Evolutionary conservation across 768 basidiomycete genomes (phyloP).

Genomic region (Auriculariales sp.): DNA sequence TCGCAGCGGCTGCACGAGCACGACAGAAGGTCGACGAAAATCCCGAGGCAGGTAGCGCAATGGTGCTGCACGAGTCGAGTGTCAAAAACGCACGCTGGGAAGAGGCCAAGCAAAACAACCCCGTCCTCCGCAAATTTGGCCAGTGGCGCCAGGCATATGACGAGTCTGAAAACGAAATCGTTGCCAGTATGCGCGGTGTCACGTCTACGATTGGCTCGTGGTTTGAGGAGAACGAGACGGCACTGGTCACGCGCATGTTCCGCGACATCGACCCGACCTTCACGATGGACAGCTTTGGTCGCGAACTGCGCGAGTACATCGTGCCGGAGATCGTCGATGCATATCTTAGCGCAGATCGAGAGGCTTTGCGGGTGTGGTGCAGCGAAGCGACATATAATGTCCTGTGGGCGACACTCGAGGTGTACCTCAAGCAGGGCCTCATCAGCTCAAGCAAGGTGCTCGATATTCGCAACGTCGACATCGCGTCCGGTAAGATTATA

Average conservation of each 20-base stretch:
- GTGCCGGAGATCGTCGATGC: slow-evolving; percentile 96
- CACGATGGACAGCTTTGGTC: slow-evolving; percentile 71
- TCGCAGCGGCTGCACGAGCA: slow-evolving; percentile 23
- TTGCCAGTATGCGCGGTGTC: slow-evolving; percentile 66
- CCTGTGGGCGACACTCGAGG: slow-evolving; percentile 96
- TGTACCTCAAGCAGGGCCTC: slow-evolving; percentile 80
- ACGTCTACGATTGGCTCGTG: slow-evolving; percentile 76
- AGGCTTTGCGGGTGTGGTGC: slow-evolving; percentile 80
- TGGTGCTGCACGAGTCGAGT: slow-evolving; percentile 75
- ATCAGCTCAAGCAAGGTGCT: slow-evolving; percentile 87
- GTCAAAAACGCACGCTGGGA: slow-evolving; percentile 73
- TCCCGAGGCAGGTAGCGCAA: slow-evolving; percentile 77
- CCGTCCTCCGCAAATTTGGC: slow-evolving; percentile 46
- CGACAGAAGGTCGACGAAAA: slow-evolving; percentile 45
- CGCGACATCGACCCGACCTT: slow-evolving; percentile 80
- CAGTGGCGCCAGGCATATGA: slow-evolving; percentile 60
- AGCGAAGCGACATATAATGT: slow-evolving; percentile 96
- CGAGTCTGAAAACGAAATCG: slow-evolving; percentile 85
- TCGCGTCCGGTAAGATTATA: slow-evolving; percentile 75
- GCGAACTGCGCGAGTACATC: slow-evolving; percentile 90
- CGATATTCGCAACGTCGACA: slow-evolving; percentile 93
- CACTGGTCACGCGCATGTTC: slow-evolving; percentile 83
- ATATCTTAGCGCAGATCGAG: slow-evolving; percentile 80
- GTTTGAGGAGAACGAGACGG: slow-evolving; percentile 97
- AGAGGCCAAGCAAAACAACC: slow-evolving; percentile 61